Conservation (phyloP, 306 rosid species). For the Castanea mollissima region DNA sequence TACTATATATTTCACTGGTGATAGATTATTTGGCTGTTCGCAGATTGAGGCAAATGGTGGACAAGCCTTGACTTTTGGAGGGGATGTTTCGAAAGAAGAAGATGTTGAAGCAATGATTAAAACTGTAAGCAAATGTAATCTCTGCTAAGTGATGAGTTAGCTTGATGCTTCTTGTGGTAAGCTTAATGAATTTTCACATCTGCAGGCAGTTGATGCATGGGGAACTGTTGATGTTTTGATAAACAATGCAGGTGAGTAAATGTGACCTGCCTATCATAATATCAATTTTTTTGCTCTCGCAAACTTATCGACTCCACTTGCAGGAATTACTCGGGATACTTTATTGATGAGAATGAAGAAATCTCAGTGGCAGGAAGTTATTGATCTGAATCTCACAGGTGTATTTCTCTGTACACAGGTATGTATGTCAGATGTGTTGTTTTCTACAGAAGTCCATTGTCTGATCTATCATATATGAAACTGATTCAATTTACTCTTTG, state of each 20-base stretch:
- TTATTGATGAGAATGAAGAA: slow-evolving; percentile 96
- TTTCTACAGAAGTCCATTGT: slow-evolving; percentile 8
- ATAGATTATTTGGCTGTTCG: slow-evolving; percentile 20
- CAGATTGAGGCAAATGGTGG: slow-evolving; percentile 87
- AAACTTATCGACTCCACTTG: slow-evolving; percentile 23
- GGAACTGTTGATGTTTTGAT: slow-evolving; percentile 90
- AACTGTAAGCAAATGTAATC: slow-evolving; percentile 53
- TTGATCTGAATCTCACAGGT: slow-evolving; percentile 93
- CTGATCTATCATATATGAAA: slow-evolving; percentile 7
- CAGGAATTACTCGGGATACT: slow-evolving; percentile 93
- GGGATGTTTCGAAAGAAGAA: slow-evolving; percentile 87
- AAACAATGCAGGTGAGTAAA: slow-evolving; percentile 78
- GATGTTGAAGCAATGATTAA: slow-evolving; percentile 87
- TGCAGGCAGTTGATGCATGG: slow-evolving; percentile 91
- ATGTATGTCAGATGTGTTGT: slow-evolving; percentile 20
- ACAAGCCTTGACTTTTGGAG: slow-evolving; percentile 80
- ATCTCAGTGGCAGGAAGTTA: slow-evolving; percentile 91
- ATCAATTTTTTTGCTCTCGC: slow-evolving; percentile 14
- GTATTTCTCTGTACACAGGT: slow-evolving; percentile 89
- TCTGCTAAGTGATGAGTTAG: slow-evolving; percentile 18
- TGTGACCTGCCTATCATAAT: slow-evolving; percentile 5
- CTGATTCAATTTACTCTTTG: slow-evolving; percentile 28
- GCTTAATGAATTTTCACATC: slow-evolving; percentile 33
- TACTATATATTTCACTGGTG: slow-evolving; percentile 5
- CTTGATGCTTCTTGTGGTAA: slow-evolving; percentile 26